phyloP scores from a whole-genome alignment of 306 rosid genomes.

The Quercus gilva region DNA sequence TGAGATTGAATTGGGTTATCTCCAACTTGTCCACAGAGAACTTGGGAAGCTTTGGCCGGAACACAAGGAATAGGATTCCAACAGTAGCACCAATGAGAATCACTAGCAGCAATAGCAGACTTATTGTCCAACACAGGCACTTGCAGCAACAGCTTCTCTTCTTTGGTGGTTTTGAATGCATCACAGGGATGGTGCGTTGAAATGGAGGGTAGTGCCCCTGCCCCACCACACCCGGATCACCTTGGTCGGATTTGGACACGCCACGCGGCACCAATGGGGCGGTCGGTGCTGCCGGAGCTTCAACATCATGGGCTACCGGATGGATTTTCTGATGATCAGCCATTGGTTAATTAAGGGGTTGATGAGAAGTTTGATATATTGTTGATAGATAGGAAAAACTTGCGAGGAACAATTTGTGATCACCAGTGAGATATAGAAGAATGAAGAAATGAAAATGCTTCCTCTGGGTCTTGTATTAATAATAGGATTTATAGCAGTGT shows the following conservation, averaged over 20 bases:
- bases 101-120: slow-evolving; percentile 33
- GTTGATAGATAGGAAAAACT: too few relatives aligned
- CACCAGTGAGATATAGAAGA: not conserved
- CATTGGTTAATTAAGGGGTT: slow-evolving; percentile 22
- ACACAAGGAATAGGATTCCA: slow-evolving; percentile 65
- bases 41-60: slow-evolving; percentile 81
- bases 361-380: too few relatives aligned
- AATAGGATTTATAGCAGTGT: not conserved
- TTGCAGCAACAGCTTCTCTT: slow-evolving; percentile 64
- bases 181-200: slow-evolving; percentile 34
- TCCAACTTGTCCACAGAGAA: slow-evolving; percentile 48
- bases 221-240: not conserved
- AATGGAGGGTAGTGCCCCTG: slow-evolving; percentile 22
- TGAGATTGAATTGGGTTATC: slow-evolving; percentile 34
- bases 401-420: not conserved
- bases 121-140: slow-evolving; percentile 53
- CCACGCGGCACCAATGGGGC: slow-evolving; percentile 55
- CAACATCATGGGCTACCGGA: slow-evolving; percentile 57
- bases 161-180: slow-evolving; percentile 63
- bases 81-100: slow-evolving; percentile 44
- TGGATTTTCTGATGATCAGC: slow-evolving; percentile 69
- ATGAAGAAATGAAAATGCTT: not conserved
- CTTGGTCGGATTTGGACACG: slow-evolving; percentile 43
- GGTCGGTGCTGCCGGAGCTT: slow-evolving; percentile 45
- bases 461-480: not conserved